Base-by-base conservation (phyloP, 352 stramenopile species). In the Phytophthora citricola region DNA sequence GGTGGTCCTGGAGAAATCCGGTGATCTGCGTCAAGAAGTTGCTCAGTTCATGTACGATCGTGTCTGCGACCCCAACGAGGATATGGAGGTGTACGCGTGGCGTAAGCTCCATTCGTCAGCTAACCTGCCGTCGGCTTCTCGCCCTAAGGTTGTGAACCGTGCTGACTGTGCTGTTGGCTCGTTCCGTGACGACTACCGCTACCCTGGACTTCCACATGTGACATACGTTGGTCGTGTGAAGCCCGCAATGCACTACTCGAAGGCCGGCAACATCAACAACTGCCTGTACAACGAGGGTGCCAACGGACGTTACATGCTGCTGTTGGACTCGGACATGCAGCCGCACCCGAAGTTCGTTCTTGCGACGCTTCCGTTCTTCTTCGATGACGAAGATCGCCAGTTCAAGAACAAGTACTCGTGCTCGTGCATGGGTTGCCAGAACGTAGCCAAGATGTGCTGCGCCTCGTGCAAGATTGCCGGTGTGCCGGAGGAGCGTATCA, bases 181-280 rank as follows among this genome's bases (percentile, higher is more conserved):
- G 10, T 92, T 95, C 79, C 85, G 87, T 47, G 87, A 95, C 36
- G 83, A 94, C 63, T 95, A 95, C 79, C 79, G 81, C 26, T 95
- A 95, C 79, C 85, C 83, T 27, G 87, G 83, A 4, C 44, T 94
- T 12, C 87, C 87, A 0, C 81, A 95, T 26, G 87, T 95, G 45
- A 93, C 84, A 0, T 95, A 78, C 39, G 58, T 94, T 4, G 87
- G 87, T 3, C 87, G 87, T 64, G 83, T 95, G 24, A 95, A 95
- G 73, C 81, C 87, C 0, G 55, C 76, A 41, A 70, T 55, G 17
- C 83, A 97, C 73, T 91, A 91, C 78, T 91, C 81, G 0, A 95
- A 96, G 71, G 89, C 89, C 6, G 89, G 89, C 7, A 97, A 97
- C 79, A 92, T 97, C 65, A 97, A 97, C 79, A 97, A 97, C 65